Evolutionary conservation across 805 yeast species (phyloP).

Genomic region (Starmerella khaoyaiensis): DNA sequence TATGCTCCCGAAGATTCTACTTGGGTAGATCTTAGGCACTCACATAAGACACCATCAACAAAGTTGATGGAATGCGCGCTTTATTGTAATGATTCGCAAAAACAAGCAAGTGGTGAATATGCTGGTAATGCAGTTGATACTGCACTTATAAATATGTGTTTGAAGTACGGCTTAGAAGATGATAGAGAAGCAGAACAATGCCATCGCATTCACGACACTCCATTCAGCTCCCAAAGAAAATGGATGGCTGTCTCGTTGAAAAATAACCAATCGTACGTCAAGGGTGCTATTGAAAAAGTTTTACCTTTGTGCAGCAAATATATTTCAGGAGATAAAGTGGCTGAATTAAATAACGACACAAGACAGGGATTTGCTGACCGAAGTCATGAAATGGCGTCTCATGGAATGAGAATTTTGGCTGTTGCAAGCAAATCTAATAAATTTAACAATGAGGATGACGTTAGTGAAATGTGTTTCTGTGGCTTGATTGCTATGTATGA

Average conservation of each 20-base stretch:
- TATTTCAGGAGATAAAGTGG: slow-evolving; percentile 43
- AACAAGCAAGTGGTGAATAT: slow-evolving; percentile 40
- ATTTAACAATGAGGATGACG: slow-evolving; percentile 37
- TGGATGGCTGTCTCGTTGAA: slow-evolving; percentile 76
- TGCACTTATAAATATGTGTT: slow-evolving; percentile 66
- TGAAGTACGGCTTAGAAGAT: slow-evolving; percentile 62
- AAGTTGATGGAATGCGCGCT: slow-evolving; percentile 24
- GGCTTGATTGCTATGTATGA: slow-evolving; percentile 95
- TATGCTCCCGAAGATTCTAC: slow-evolving; percentile 12
- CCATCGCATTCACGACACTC: slow-evolving; percentile 56
- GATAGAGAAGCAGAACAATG: slow-evolving; percentile 39
- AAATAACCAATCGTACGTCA: slow-evolving; percentile 53
- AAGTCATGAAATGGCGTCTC: slow-evolving; percentile 56
- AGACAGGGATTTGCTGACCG: slow-evolving; percentile 38
- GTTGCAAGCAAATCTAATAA: slow-evolving; percentile 39
- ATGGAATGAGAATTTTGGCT: slow-evolving; percentile 77
- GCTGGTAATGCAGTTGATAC: slow-evolving; percentile 93
- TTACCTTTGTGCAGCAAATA: slow-evolving; percentile 48
- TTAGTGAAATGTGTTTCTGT: slow-evolving; percentile 69
- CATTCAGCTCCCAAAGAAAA: slow-evolving; percentile 74
- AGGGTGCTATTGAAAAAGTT: slow-evolving; percentile 82
- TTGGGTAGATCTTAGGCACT: slow-evolving; percentile 17
- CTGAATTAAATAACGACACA: slow-evolving; percentile 43
- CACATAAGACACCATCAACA: slow-evolving; percentile 5
- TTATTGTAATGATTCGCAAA: slow-evolving; percentile 28